Conservation (phyloP, 345 rosid species). For the Euphorbia pulcherrima region DNA sequence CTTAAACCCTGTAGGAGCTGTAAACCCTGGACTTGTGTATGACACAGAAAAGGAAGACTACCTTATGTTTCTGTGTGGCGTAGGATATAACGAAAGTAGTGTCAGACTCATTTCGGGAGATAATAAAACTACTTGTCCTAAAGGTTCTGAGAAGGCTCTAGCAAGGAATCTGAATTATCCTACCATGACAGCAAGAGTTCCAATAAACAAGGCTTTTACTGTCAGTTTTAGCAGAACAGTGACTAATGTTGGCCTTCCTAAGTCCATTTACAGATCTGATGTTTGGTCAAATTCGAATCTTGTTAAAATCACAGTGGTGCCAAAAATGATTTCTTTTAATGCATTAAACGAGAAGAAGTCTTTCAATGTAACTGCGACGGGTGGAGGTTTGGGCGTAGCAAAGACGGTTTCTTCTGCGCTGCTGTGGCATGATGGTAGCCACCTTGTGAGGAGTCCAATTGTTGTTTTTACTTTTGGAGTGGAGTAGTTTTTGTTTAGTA, state of each 20-base stretch:
- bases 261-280: background rate
- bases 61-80: constrained; percentile 38
- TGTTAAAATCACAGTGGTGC: background rate
- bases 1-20: constrained; percentile 44
- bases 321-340: background rate
- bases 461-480: background rate
- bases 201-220: constrained; percentile 6
- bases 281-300: background rate
- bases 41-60: constrained; percentile 32
- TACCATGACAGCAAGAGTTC: constrained; percentile 29
- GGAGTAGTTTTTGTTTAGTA: background rate
- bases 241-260: constrained; percentile 19
- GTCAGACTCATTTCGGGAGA: constrained; percentile 32
- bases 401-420: background rate
- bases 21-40: constrained; percentile 38
- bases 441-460: constrained; percentile 7
- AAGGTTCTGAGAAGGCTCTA: background rate
- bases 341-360: background rate
- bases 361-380: background rate
- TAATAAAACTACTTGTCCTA: constrained; percentile 29
- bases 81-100: constrained; percentile 24
- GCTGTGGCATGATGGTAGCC: constrained; percentile 4
- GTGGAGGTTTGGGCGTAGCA: background rate
- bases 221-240: constrained; percentile 31
- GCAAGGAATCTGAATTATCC: constrained; percentile 39